Percentiles rank a stretch among this genome's conserved stretches.
These are phyloP conservation scores for Acanthamoeba rhysodes DNA, from an alignment of 208 protist genomes.

Conservation along the genomic window DNA sequence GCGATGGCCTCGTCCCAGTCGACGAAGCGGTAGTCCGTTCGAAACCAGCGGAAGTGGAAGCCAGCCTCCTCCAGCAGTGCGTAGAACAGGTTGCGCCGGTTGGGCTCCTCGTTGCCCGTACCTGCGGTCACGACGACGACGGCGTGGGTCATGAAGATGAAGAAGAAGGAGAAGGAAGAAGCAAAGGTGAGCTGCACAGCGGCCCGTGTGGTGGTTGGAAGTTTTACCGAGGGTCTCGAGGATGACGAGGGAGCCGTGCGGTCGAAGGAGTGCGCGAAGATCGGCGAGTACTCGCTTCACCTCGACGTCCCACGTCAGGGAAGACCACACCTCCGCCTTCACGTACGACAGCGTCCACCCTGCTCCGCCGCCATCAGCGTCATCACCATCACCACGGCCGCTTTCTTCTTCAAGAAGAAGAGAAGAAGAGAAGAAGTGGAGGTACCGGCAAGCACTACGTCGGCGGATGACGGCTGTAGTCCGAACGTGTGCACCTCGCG, in stretches of 20 bases:
- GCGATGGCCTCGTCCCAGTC: slow-evolving; percentile 52
- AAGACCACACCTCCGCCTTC: slow-evolving; percentile 50
- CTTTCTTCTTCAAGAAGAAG: background rate
- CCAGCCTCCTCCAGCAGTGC: slow-evolving; percentile 25
- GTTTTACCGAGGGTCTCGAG: slow-evolving; percentile 47
- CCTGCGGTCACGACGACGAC: background rate
- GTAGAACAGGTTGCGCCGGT: slow-evolving; percentile 15
- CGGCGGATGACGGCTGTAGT: background rate
- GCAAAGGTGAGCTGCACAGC: background rate
- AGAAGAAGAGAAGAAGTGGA: background rate
- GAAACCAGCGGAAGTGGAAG: slow-evolving; percentile 36
- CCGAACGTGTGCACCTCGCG: slow-evolving; percentile 43
- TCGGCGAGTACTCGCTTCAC: slow-evolving; percentile 51
- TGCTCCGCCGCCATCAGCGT: background rate
- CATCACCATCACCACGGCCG: background rate
- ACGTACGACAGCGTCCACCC: slow-evolving; percentile 60
- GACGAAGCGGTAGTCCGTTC: slow-evolving; percentile 25
- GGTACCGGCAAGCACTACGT: background rate
- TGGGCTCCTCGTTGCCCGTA: slow-evolving; percentile 58
- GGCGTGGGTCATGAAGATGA: too few species aligned
- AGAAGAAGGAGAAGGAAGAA: background rate
- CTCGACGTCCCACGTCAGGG: slow-evolving; percentile 30
- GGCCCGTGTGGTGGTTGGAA: background rate
- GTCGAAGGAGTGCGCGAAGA: background rate
- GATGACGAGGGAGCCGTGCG: slow-evolving; percentile 39